These are phyloP conservation scores for Leavenworthia alabamica DNA, from an alignment of 345 rosid genomes.

Conservation along the genomic window DNA sequence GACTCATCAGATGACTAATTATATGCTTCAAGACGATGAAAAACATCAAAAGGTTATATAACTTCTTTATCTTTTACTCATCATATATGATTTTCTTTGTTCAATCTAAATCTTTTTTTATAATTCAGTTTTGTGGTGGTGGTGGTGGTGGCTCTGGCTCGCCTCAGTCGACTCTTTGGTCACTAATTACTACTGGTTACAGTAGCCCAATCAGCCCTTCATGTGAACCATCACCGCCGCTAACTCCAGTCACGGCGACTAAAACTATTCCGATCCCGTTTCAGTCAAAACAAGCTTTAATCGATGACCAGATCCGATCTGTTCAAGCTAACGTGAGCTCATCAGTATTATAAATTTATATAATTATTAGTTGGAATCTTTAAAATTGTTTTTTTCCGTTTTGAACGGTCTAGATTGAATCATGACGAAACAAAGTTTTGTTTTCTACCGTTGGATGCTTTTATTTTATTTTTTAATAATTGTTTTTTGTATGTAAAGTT, in stretches of 20 bases:
- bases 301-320: constrained; percentile 53
- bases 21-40: constrained; percentile 43
- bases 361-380: constrained; percentile 2
- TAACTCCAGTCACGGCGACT: constrained; percentile 18
- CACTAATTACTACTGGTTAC: constrained; percentile 32
- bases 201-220: constrained; percentile 33
- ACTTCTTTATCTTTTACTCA: neutral
- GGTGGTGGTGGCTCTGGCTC: constrained; percentile 34
- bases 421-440: neutral
- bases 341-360: neutral
- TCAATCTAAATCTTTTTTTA: neutral
- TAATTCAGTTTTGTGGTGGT: constrained; percentile 34
- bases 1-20: constrained; percentile 76
- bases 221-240: constrained; percentile 35
- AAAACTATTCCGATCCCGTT: constrained; percentile 18
- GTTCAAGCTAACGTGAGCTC: constrained; percentile 46
- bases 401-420: constrained; percentile 9
- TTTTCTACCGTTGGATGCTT: constrained; percentile 3
- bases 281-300: constrained; percentile 48
- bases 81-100: constrained; percentile 13
- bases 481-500: constrained; percentile 26
- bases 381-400: neutral
- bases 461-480: neutral
- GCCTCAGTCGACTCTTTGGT: constrained; percentile 41
- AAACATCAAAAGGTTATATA: constrained; percentile 25